Percentiles rank a stretch among this genome's conserved stretches.
Evolutionary conservation across 495 filamentous ascomycete species (phyloP).

Genomic region (Tricharina praecox): DNA sequence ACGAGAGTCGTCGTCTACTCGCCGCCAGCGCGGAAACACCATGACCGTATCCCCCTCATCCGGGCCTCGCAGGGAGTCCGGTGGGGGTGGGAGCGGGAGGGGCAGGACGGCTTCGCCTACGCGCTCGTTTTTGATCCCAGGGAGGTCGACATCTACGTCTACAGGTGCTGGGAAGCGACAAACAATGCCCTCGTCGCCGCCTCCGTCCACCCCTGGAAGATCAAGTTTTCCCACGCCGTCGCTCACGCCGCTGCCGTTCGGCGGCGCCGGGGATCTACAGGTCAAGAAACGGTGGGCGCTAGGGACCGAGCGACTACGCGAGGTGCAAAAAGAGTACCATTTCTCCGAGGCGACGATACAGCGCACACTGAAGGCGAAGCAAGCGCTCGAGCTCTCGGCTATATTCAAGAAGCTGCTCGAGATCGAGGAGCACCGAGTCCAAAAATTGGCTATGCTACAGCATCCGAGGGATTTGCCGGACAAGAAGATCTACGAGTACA

Average conservation of each 20-base stretch:
- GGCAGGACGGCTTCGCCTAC: background rate
- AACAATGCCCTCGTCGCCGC: slow-evolving; percentile 11
- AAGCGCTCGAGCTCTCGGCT: slow-evolving; percentile 19
- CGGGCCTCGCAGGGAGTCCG: background rate
- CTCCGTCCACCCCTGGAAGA: slow-evolving; percentile 5
- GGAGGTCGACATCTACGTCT: background rate
- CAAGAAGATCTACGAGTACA: slow-evolving; percentile 13
- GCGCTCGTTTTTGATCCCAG: slow-evolving; percentile 3
- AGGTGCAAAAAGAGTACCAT: slow-evolving; percentile 19
- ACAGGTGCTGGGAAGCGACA: slow-evolving; percentile 1
- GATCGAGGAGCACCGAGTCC: background rate
- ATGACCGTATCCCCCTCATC: background rate
- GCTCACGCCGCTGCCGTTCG: slow-evolving; percentile 11
- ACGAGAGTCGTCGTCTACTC: background rate
- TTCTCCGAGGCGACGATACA: slow-evolving; percentile 25
- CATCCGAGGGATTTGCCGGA: slow-evolving; percentile 1
- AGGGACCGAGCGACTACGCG: slow-evolving; percentile 16
- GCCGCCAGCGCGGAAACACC: background rate
- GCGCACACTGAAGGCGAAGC: slow-evolving; percentile 24
- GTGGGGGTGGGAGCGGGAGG: background rate
- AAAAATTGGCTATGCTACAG: background rate
- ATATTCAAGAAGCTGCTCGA: slow-evolving; percentile 19
- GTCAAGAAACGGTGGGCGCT: slow-evolving; percentile 14
- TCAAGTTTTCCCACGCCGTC: slow-evolving; percentile 3
- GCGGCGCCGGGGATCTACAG: slow-evolving; percentile 12